Conservation (phyloP, 148 eudicot species). For the Chenopodium berlandieri region DNA sequence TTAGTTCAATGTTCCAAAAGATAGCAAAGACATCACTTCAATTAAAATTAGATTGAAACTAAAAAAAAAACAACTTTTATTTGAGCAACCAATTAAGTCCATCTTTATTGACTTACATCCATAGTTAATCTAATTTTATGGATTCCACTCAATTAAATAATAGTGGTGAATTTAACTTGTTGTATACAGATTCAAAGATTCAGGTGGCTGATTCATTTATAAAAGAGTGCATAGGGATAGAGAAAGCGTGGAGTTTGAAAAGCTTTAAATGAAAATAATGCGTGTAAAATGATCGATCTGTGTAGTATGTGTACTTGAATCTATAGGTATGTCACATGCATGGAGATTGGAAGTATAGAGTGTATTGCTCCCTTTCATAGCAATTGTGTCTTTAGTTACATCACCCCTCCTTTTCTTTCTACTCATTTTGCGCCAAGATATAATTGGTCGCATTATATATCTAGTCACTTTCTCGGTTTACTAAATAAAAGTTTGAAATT, state of each 20-base stretch:
- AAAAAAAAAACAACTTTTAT: too few relatives aligned
- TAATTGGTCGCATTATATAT: not conserved
- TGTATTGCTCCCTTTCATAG: constrained; percentile 20
- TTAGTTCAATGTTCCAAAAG: not conserved
- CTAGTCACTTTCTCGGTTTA: not conserved
- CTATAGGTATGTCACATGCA: constrained; percentile 27
- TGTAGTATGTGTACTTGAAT: constrained; percentile 11
- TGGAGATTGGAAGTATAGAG: not conserved
- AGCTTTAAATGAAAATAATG: constrained; percentile 23
- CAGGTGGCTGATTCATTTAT: not conserved
- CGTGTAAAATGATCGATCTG: constrained; percentile 12
- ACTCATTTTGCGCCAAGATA: not conserved
- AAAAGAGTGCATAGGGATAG: constrained; percentile 27
- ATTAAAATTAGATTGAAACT: not conserved
- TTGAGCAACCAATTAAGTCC: not conserved
- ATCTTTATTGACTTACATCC: not conserved
- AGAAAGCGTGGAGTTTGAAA: constrained; percentile 27
- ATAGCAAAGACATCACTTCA: not conserved
- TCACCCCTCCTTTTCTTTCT: not conserved
- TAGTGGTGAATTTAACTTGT: not conserved
- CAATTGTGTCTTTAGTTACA: constrained; percentile 7
- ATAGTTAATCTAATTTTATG: not conserved
- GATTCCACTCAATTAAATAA: not conserved
- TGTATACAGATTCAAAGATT: constrained; percentile 15
- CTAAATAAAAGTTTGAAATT: not conserved